Percentiles rank a stretch among this genome's conserved stretches.
phyloP scores from a whole-genome alignment of 129 eudicot genomes.

The Centrapalus pauciflorus region DNA sequence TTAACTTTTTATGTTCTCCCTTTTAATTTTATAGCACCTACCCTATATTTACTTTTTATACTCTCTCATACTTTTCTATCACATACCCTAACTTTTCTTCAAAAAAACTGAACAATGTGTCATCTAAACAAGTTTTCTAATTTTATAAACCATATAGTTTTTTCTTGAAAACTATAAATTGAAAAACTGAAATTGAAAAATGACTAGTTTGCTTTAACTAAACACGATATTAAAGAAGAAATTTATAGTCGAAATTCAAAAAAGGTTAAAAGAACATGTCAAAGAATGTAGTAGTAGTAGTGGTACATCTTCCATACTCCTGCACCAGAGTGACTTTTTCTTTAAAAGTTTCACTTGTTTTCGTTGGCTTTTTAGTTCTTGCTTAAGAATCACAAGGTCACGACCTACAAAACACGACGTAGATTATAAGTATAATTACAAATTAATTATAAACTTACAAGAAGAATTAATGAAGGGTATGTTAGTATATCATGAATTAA shows the following conservation, averaged over 20 bases:
- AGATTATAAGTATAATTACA: background rate
- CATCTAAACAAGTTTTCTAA: no score
- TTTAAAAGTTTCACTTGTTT: conserved; percentile 58
- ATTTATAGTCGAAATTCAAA: background rate
- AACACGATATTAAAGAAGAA: background rate
- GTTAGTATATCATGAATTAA: background rate
- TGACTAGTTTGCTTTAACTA: no score
- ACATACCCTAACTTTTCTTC: no score
- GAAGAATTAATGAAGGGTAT: no score
- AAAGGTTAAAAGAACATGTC: background rate
- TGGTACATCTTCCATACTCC: conserved; percentile 87
- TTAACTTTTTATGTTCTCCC: no score
- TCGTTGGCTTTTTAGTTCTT: conserved; percentile 57
- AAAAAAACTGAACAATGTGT: no score
- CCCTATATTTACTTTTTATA: no score
- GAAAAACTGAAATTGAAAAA: no score
- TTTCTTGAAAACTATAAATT: no score
- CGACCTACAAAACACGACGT: conserved; percentile 32
- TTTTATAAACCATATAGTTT: no score
- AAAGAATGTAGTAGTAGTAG: conserved; percentile 3
- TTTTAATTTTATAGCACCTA: no score
- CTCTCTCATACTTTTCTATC: no score
- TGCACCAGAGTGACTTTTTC: conserved; percentile 85
- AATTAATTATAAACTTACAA: background rate
- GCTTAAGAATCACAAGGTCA: conserved; percentile 29